phyloP scores from a whole-genome alignment of 2,329 filamentous ascomycete genomes.

The Karstenula rhodostoma region DNA sequence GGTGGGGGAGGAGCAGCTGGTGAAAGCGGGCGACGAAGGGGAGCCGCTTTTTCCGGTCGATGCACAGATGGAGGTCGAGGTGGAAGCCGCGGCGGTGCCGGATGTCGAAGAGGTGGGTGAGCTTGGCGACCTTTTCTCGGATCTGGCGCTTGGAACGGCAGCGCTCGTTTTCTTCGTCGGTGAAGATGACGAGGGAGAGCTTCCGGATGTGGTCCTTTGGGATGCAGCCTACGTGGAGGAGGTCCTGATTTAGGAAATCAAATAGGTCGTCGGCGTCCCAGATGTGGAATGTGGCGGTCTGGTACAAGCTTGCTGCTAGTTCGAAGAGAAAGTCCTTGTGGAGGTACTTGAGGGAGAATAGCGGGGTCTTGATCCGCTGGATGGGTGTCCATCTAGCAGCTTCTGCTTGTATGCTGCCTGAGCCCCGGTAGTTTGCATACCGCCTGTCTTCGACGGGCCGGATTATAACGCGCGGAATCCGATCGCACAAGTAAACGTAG shows the following conservation, averaged over 20 bases:
- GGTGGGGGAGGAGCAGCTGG: slow-evolving; percentile 6
- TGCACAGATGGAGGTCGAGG: slow-evolving; percentile 12
- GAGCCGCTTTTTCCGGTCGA: not conserved
- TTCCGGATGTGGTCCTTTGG: slow-evolving; percentile 4
- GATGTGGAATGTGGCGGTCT: slow-evolving; percentile 10
- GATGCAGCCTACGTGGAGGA: not conserved
- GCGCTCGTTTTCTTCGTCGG: not conserved
- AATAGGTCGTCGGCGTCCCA: slow-evolving; percentile 4
- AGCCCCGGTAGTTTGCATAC: not conserved
- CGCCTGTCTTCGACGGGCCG: not conserved
- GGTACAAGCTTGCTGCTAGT: not conserved
- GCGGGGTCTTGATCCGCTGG: not conserved
- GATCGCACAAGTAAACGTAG: slow-evolving; percentile 1
- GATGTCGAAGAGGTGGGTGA: not conserved
- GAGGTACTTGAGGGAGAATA: not conserved
- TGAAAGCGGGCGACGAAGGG: slow-evolving; percentile 3
- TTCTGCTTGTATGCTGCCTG: not conserved
- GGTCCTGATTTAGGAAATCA: slow-evolving; percentile 3
- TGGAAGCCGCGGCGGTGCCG: not conserved
- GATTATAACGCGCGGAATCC: not conserved
- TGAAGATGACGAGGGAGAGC: slow-evolving; percentile 7
- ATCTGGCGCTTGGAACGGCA: slow-evolving; percentile 1
- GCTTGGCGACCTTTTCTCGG: not conserved
- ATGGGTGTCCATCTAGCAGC: not conserved
- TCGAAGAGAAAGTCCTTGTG: not conserved